Evolutionary conservation across 441 rosid genomes (phyloP).

Genomic region (Euphorbia schlechtendalii): DNA sequence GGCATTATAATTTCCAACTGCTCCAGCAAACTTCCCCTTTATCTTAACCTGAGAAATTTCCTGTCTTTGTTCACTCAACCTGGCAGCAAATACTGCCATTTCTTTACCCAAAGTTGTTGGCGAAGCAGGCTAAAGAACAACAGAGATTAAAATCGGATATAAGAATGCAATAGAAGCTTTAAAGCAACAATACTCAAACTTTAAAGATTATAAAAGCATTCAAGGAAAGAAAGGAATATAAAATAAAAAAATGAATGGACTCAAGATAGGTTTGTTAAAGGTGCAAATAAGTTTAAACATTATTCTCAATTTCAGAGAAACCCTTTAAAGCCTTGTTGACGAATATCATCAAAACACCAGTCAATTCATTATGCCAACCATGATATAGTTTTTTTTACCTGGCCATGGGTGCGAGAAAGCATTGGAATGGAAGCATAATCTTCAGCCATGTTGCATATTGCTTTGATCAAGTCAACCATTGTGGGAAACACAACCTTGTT

Average conservation of each 20-base stretch:
- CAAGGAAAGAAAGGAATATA: no score
- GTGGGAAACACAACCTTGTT: slow-evolving; percentile 52
- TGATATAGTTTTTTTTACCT: slow-evolving; percentile 56
- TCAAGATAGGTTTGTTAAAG: no score
- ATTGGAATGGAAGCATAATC: slow-evolving; percentile 60
- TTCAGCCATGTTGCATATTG: slow-evolving; percentile 50
- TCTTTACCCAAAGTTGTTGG: slow-evolving; percentile 95
- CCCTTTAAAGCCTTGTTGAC: no score
- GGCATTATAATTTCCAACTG: slow-evolving; percentile 93
- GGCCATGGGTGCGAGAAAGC: slow-evolving; percentile 97
- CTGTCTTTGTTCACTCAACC: slow-evolving; percentile 70
- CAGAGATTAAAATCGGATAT: neutral
- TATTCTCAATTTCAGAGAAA: no score
- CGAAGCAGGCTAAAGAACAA: slow-evolving; percentile 76
- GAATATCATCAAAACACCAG: no score
- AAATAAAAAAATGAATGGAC: no score
- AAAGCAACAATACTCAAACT: neutral
- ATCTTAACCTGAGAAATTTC: slow-evolving; percentile 66
- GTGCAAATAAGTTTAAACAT: no score
- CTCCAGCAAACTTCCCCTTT: slow-evolving; percentile 96
- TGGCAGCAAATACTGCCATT: slow-evolving; percentile 80
- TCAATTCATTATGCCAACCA: no score
- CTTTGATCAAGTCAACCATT: slow-evolving; percentile 65
- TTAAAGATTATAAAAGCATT: no score
- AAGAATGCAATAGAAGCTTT: neutral